These are phyloP conservation scores for Penicillium riverlandense DNA, from an alignment of 495 filamentous ascomycete genomes.

Conservation along the genomic window DNA sequence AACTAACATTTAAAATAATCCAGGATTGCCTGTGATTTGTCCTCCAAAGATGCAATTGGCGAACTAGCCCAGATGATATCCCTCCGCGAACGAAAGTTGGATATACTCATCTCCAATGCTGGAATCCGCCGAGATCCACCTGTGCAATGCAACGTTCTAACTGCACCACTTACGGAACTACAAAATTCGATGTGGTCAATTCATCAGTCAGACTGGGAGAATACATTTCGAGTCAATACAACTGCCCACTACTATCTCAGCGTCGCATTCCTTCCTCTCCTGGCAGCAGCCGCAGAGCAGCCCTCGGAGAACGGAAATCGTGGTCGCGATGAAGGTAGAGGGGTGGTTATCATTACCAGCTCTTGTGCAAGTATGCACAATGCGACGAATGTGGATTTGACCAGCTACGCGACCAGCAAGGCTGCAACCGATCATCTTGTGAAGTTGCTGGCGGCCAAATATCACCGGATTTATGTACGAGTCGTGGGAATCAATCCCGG, in stretches of 20 bases:
- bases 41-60: constrained; percentile 28
- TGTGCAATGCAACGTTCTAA: constrained; percentile 28
- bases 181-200: constrained; percentile 39
- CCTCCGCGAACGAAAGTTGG: constrained; percentile 19
- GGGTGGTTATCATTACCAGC: constrained; percentile 34
- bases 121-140: constrained; percentile 36
- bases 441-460: constrained; percentile 33
- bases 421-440: constrained; percentile 41
- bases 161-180: constrained; percentile 24
- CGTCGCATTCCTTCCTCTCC: constrained; percentile 31
- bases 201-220: constrained; percentile 25
- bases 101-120: constrained; percentile 41
- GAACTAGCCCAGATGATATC: constrained; percentile 14
- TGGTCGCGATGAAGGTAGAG: constrained; percentile 28
- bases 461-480: constrained; percentile 33
- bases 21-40: constrained; percentile 31
- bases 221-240: constrained; percentile 35
- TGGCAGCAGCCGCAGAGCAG: constrained; percentile 22
- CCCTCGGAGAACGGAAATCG: constrained; percentile 2
- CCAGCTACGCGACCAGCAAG: constrained; percentile 37
- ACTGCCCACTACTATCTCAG: constrained; percentile 39
- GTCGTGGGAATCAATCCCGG: constrained; percentile 40
- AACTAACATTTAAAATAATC: no score
- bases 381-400: constrained; percentile 40
- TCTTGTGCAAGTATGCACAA: constrained; percentile 43